Base-by-base conservation (phyloP, 306 rosid genomes). In the Vicia sativa region DNA sequence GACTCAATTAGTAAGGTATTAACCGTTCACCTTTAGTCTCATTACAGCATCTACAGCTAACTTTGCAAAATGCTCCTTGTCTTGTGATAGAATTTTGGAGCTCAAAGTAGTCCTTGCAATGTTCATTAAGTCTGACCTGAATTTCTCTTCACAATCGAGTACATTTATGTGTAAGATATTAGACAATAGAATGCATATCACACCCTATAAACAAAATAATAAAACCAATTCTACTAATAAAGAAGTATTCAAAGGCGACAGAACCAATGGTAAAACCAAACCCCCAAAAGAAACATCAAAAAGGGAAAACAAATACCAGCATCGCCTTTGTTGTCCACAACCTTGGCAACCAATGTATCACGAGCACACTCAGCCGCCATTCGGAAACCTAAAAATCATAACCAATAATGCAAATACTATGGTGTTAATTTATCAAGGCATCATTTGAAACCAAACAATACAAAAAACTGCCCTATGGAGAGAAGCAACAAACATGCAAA, bases 21-120 rank as follows among this genome's bases (percentile, higher is more conserved):
- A 60, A 19, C 46, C 21, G 48, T 58, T 80, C 65, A 93, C 98
- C 97, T 93, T 90, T 55, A 93, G 81, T 73, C 97, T 86, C 96
- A 88, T 77, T 46, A 93, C 98, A 53, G 98, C 99, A 76, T 95
- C 97, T 64, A 95, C 99, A 9, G 97, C 92, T 54, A 95, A 85
- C 67, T 82, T 83, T 29, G 89, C 97, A 79, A 95, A 95, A 72
- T 95, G 97, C 16, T 88, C 99, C 74, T 95, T 95, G 64, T 95
- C 97, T 71, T 87, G 97, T 7, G 96, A 95, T 46, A 95, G 95
- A 82, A 95, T 95, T 84, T 95, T 95, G 55, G 99, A 95, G 75
- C 99, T 87, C 88, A 95, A 71, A 65, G 99, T 95, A 71, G 97
- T 95, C 97, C 66, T 95, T 23, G 97, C 99, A 69, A 95, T 90